Base-by-base conservation (phyloP, 495 filamentous ascomycete species). In the Rusavskia elegans region DNA sequence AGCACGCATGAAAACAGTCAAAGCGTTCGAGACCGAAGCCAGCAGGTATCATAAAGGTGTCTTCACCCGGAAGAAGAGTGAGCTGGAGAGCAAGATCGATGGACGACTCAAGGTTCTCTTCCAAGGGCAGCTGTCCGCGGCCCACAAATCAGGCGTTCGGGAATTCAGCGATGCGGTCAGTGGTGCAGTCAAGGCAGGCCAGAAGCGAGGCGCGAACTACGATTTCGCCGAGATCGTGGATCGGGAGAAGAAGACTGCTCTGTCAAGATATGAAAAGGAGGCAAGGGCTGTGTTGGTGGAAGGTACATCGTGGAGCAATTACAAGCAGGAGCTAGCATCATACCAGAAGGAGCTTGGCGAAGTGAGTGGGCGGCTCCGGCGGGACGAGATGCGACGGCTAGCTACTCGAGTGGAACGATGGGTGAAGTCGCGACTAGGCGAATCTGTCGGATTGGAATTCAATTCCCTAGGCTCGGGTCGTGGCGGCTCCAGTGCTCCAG, bases 31-130 rank as follows among this genome's bases (percentile, higher is more conserved):
- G 66, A 79, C 73, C 0, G 85, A 92, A 61, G 92, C 89, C 21
- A 89, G 88, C 63, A 74, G 92, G 35, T 98, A 98, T 62, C 90
- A 95, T 72, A 96, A 95, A 64, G 88, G 82, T 41, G 92, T 98
- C 20, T 98, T 90, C 64, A 73, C 78, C 48, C 75, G 82, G 16
- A 98, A 98, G 68, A 78, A 79, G 53, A 72, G 77, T 14, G 92
- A 98, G 64, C 75, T 98, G 36, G 85, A 90, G 59, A 71, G 70
- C 57, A 94, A 93, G 63, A 76, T 95, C 51, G 92, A 98, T 61
- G 71, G 76, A 19, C 78, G 92, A 19, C 74, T 98, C 29, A 95
- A 94, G 67, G 73, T 81, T 2, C 74, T 98, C 9, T 95, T 95
- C 66, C 81, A 85, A 45, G 83, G 83, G 19, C 92, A 98, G 62